These are phyloP conservation scores for Neurospora tetrasperma DNA, from an alignment of 495 filamentous ascomycete genomes.

Conservation along the genomic window DNA sequence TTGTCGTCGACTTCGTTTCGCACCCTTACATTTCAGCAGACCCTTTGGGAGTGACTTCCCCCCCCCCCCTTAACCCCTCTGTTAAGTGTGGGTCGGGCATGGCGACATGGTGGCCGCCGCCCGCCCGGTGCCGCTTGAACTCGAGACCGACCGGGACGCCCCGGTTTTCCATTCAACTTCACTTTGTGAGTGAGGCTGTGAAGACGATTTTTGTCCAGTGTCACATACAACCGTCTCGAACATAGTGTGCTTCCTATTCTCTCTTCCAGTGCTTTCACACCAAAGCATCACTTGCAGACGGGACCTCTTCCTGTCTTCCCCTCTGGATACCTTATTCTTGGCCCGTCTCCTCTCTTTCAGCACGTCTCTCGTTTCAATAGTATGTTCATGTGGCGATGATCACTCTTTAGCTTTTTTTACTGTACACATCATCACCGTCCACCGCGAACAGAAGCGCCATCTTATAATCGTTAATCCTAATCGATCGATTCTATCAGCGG, in stretches of 20 bases:
- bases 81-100: neutral
- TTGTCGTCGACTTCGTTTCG: neutral
- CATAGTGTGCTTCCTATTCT: neutral
- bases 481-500: neutral
- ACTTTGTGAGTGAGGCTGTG: neutral
- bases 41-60: neutral
- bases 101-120: neutral
- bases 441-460: neutral
- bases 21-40: neutral
- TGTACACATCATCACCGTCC: neutral
- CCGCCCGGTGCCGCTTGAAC: neutral
- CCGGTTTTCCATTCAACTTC: neutral
- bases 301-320: neutral
- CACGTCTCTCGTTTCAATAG: neutral
- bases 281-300: neutral
- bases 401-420: neutral
- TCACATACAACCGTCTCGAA: neutral
- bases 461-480: neutral
- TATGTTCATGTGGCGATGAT: neutral
- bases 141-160: neutral
- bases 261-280: neutral
- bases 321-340: neutral
- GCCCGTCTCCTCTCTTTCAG: neutral
- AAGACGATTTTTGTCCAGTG: neutral
- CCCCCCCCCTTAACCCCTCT: neutral